Evolutionary conservation across 306 rosid genomes (phyloP).

Genomic region (Cicer chorassanicum): DNA sequence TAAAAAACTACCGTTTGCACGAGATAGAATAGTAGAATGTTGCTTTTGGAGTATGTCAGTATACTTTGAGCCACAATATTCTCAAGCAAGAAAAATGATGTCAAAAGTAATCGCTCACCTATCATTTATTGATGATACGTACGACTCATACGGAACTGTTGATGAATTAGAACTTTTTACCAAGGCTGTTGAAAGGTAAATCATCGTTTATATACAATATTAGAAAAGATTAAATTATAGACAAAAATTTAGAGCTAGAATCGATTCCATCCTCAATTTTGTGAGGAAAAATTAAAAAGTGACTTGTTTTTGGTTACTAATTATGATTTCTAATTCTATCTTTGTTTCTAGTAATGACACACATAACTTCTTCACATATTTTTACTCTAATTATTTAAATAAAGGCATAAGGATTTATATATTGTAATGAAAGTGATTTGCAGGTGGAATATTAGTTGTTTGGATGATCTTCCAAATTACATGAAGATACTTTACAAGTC

Average conservation of each 20-base stretch:
- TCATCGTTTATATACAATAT: not conserved
- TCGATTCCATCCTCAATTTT: too few species aligned
- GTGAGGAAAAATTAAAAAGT: too few species aligned
- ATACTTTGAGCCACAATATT: conserved; percentile 38
- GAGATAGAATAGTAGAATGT: conserved; percentile 42
- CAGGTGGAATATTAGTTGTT: not conserved
- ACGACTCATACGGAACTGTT: not conserved
- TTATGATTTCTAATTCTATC: too few species aligned
- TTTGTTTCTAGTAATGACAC: too few species aligned
- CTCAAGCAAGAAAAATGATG: conserved; percentile 36
- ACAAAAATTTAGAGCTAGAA: not conserved
- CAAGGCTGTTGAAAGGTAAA: not conserved
- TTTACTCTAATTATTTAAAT: too few species aligned
- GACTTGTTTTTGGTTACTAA: too few species aligned
- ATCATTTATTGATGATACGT: conserved; percentile 16
- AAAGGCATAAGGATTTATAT: too few species aligned
- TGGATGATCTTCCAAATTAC: conserved; percentile 5
- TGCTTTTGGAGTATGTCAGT: conserved; percentile 17
- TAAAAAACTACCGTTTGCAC: conserved; percentile 6
- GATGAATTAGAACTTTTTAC: not conserved
- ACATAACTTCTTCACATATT: too few species aligned
- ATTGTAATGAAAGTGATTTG: not conserved
- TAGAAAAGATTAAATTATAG: too few species aligned
- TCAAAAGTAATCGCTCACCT: not conserved
- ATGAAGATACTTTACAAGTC: not conserved